Conservation (phyloP, 2,329 filamentous ascomycete genomes). For the Didymella arachidicola region DNA sequence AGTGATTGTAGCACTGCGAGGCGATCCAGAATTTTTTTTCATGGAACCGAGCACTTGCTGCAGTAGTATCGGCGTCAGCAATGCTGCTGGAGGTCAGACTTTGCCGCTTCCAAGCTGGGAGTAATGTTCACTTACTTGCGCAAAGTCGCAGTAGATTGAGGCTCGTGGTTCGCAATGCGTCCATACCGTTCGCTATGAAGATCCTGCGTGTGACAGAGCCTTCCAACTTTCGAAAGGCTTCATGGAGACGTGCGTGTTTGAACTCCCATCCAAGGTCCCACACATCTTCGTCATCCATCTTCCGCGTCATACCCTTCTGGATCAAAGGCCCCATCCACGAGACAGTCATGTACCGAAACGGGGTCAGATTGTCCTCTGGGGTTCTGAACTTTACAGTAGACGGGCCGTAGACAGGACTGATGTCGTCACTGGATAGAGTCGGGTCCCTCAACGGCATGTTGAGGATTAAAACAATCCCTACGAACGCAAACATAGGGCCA, state of each 20-base stretch:
- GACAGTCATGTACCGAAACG: constrained; percentile 86
- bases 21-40: constrained; percentile 61
- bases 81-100: constrained; percentile 24
- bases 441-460: constrained; percentile 75
- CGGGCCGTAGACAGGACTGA: constrained; percentile 64
- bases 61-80: constrained; percentile 71
- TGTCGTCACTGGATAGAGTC: constrained; percentile 60
- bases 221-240: constrained; percentile 73
- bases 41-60: constrained; percentile 75
- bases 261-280: constrained; percentile 84
- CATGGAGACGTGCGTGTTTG: constrained; percentile 78
- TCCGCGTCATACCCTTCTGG: constrained; percentile 66
- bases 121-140: constrained; percentile 53
- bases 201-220: constrained; percentile 77
- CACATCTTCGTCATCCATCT: constrained; percentile 79
- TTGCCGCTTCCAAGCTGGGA: neutral
- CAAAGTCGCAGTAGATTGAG: constrained; percentile 71
- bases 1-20: constrained; percentile 66
- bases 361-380: constrained; percentile 79
- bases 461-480: constrained; percentile 63
- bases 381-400: constrained; percentile 70
- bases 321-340: constrained; percentile 84
- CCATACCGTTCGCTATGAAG: constrained; percentile 78
- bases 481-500: constrained; percentile 54
- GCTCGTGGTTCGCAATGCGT: constrained; percentile 72